Evolutionary conservation across 257 asterid genomes (phyloP), one percentile per base, ranked within the genome.

Genomic region (Asclepias syriaca): DNA sequence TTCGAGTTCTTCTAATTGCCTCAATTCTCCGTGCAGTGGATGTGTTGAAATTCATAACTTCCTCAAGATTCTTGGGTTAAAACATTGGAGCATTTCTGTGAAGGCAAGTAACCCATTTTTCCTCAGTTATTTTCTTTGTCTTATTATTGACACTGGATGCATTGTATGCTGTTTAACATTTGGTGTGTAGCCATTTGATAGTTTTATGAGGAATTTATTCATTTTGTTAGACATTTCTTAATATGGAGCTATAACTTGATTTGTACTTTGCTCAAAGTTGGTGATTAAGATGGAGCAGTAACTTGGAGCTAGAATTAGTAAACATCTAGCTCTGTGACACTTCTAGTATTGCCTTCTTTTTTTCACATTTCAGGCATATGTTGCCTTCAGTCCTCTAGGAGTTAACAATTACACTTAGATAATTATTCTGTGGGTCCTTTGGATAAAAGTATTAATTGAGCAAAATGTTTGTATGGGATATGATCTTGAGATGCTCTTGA

Each of bases 31-130:
- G 73, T 66, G 39, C 92, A 92, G 99, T 69, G 98, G 98, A 66
- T 81, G 68, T 73, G 97, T 90, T 10, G 89, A 87, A 70, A 80
- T 82, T 76, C 90, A 79, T 78, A 88, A 83, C 83, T 90, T 95
- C 82, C 87, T 90, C 78, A 78, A 85, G 77, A 90, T 81, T 79
- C 78, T 88, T 66, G 84, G 87, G 75, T 81, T 95, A 83, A 95
- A 95, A 77, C 87, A 84, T 68, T 90, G 96, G 80, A 76, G 82
- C 60, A 74, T 89, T 77, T 82, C 97, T 57, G 90, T 87, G 65
- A 90, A 86, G 96, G 98, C 92, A 32, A 65, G 81, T 71, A 50
- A n/a, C 69, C 63, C 21, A 50, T 29, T 32, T 18, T 48, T 40
- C 18, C 55, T 21, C 37, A n/a, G 15, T 66, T 29, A 68, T 48